A percentile compares a stretch with the other conserved stretches of the same genome.
Evolutionary conservation across 257 asterid genomes (phyloP).

Genomic region (Perilla frutescens): DNA sequence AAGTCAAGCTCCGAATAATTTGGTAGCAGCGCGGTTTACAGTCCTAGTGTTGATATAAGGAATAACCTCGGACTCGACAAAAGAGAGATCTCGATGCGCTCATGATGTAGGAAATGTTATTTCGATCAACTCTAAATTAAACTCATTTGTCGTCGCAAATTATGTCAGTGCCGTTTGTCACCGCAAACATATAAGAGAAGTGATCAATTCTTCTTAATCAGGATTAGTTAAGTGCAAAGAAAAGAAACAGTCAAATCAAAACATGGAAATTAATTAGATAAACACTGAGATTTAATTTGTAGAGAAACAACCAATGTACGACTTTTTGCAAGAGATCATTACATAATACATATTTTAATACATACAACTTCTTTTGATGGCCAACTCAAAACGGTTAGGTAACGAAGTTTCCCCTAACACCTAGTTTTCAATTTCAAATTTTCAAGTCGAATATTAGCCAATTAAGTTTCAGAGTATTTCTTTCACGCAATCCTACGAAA

Average conservation of each 20-base stretch:
- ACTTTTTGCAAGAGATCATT: constrained; percentile 8
- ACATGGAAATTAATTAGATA: constrained; percentile 5
- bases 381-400: constrained; percentile 50
- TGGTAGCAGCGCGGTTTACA: no score
- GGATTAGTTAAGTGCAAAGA: background rate
- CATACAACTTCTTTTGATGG: constrained; percentile 33
- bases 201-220: no score
- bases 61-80: no score
- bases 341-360: constrained; percentile 18
- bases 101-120: no score
- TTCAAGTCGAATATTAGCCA: constrained; percentile 4
- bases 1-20: no score
- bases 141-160: no score
- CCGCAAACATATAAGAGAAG: no score
- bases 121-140: no score
- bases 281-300: constrained; percentile 7
- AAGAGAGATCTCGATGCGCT: no score
- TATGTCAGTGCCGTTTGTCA: no score
- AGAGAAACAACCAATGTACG: constrained; percentile 18
- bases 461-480: constrained; percentile 30
- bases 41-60: no score
- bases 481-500: constrained; percentile 45
- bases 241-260: constrained; percentile 24
- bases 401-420: constrained; percentile 41
- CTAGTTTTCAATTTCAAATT: constrained; percentile 3